These are phyloP conservation scores for Agarophyton chilense DNA, from an alignment of 23 red algal genomes.

Conservation along the genomic window DNA sequence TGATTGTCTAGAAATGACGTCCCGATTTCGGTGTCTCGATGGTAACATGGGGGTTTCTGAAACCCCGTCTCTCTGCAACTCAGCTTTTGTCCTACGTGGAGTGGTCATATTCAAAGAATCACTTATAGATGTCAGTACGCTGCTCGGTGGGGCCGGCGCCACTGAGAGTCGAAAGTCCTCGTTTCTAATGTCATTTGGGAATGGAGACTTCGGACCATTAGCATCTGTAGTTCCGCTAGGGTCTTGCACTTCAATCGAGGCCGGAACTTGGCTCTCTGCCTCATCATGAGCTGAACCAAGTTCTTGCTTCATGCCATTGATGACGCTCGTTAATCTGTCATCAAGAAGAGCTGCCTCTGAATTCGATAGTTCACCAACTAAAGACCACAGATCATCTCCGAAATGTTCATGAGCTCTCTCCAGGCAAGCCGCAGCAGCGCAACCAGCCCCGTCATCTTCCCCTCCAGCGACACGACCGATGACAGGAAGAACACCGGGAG, in stretches of 20 bases:
- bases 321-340: conserved; percentile 40
- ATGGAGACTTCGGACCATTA: conserved; percentile 22
- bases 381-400: conserved; percentile 69
- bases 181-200: conserved; percentile 52
- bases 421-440: conserved; percentile 64
- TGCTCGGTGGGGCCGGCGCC: conserved; percentile 65
- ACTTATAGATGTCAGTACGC: conserved; percentile 59
- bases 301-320: conserved; percentile 46
- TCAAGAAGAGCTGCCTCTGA: conserved; percentile 63
- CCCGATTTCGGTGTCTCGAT: background rate
- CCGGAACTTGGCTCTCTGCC: background rate
- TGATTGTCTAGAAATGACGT: background rate
- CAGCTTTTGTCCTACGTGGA: conserved; percentile 28
- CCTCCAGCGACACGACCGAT: conserved; percentile 54
- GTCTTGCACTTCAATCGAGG: background rate
- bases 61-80: conserved; percentile 20
- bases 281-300: conserved; percentile 39
- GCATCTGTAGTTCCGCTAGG: background rate
- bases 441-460: conserved; percentile 61
- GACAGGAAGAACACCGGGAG: conserved; percentile 43
- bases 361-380: conserved; percentile 65
- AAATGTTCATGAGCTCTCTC: conserved; percentile 66
- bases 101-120: conserved; percentile 58
- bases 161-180: conserved; percentile 75
- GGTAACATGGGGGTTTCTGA: conserved; percentile 48